Evolutionary conservation across 164 flowering plant genomes (phyloP), one percentile per base, ranked within the genome.

Genomic region (Sedum album): DNA sequence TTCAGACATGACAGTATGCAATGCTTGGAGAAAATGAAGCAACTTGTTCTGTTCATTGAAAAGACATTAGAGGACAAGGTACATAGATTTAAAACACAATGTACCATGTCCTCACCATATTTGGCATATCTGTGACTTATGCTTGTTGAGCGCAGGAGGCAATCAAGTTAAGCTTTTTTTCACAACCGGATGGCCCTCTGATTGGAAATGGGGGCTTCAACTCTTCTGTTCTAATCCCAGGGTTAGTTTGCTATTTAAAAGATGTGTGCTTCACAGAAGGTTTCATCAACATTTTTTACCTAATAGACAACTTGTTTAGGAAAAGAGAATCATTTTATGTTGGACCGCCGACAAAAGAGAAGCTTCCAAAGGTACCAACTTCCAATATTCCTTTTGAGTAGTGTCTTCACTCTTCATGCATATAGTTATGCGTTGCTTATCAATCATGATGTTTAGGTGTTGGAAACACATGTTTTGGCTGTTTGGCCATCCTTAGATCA

Each of bases 1-100:
- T 79, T 66, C 86, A 94, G 99, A 87, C 99, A 94, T 82, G 99
- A 94, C 72, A 85, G 88, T 76, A 80, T 88, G 77, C 96, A 90
- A 42, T 83, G 71, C 70, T 70, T 94, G 86, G 99, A 94, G 76
- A 94, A 87, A 69, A 76, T 94, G 95, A 94, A 88, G 83, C 93
- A 88, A 60, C 70, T 94, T 70, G 85, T 86, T 28, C 30, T 94
- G 76, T 94, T 91, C 75, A 86, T 91, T 65, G 97, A 89, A 72
- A 86, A 81, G 72, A 89, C 73, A 4, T 77, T 94, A 82, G 97
- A 88, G 57, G 88, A 88, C 31, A 88, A 87, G 93, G 99, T 91
- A 76, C 6, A 15, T n/a, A n/a, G 0, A 60, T 2, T 68, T 63
- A 30, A 25, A n/a, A 31, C 5, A 51, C 44, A 35, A 21, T 31